Evolutionary conservation across 2,329 filamentous ascomycete genomes (phyloP), one percentile per base, ranked within the genome.

Genomic region (Diaporthe sp.): DNA sequence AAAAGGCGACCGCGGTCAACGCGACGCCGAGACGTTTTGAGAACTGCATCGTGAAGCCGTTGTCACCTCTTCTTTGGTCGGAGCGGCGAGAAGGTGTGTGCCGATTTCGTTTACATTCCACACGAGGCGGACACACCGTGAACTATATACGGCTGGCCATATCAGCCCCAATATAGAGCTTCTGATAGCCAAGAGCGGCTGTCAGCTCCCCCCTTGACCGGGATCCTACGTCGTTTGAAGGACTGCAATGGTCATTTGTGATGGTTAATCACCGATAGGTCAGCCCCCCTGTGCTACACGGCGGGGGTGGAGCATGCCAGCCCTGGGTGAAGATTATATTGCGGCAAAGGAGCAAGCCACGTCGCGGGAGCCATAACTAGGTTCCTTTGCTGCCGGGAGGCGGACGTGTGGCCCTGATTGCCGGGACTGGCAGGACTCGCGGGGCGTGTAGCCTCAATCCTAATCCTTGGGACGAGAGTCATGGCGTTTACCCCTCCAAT

Each of bases 1-100:
- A 72, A 17, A 74, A 66, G 12, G 68, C 52, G n/a, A 68, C 52
- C 68, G 60, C 69, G 60, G 60, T 61, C 50, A 72, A 61, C 60
- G 68, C 73, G 40, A 66, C 54, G 60, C 73, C 69, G 47, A 74
- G 42, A 61, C 58, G 54, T 45, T 47, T 50, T 28, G 64, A 68
- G 38, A 64, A 47, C 12, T 67, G 58, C 73, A 74, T 74, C 60
- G 22, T 68, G 58, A 3, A 40, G 68, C 22, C 40, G 58, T 42
- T 33, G 58, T 67, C 68, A 19, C 58, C 40, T 28, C 30, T 66
- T 47, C 28, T 50, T 30, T 47, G 67, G 33, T 45, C 64, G 50
- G 12, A 35, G 33, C 42, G 6, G 68, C 33, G 60, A 42, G 28
- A 50, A 30, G 47, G n/a, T 72, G n/a, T 72, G 30, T 22, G 17